phyloP scores from a whole-genome alignment of 352 stramenopile species.

The Pythium rishiriense region DNA sequence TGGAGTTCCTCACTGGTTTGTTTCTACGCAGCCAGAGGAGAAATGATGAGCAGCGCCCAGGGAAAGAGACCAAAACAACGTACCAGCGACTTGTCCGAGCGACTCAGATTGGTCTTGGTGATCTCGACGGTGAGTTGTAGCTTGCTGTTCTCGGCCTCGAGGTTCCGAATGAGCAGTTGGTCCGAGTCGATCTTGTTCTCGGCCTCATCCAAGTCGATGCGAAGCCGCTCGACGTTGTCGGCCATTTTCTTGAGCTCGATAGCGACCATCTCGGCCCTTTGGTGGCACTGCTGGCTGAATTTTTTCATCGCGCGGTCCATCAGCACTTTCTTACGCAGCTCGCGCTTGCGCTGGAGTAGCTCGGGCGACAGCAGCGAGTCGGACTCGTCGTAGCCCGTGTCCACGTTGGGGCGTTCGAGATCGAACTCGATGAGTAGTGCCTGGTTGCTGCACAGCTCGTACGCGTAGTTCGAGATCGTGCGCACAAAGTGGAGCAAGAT shows the following conservation, averaged over 20 bases:
- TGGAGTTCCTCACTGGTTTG: conserved; percentile 54
- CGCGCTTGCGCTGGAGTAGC: conserved; percentile 67
- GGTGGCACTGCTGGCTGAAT: conserved; percentile 62
- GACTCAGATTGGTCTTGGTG: conserved; percentile 47
- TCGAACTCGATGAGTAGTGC: conserved; percentile 53
- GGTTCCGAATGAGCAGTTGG: conserved; percentile 52
- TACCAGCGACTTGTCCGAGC: conserved; percentile 54
- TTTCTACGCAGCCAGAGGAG: too few relatives aligned
- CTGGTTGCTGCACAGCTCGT: conserved; percentile 52
- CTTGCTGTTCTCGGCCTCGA: conserved; percentile 69
- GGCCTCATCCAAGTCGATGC: conserved; percentile 59
- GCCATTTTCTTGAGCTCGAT: conserved; percentile 59
- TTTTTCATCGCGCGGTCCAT: conserved; percentile 78
- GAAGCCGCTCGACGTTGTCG: conserved; percentile 41
- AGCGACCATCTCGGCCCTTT: conserved; percentile 53
- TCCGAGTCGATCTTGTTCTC: conserved; percentile 78
- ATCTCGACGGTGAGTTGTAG: conserved; percentile 65
- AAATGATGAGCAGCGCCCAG: too few relatives aligned
- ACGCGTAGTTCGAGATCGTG: conserved; percentile 54
- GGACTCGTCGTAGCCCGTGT: conserved; percentile 24
- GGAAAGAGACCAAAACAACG: too few relatives aligned
- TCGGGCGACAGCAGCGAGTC: conserved; percentile 51
- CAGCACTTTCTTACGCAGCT: conserved; percentile 66
- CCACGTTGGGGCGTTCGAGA: conserved; percentile 34
- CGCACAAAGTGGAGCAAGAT: conserved; percentile 61